Percentiles rank a stretch among this genome's conserved stretches.
Conservation (phyloP, 2,329 filamentous ascomycete species). For the Paraphaeosphaeria sporulosa region DNA sequence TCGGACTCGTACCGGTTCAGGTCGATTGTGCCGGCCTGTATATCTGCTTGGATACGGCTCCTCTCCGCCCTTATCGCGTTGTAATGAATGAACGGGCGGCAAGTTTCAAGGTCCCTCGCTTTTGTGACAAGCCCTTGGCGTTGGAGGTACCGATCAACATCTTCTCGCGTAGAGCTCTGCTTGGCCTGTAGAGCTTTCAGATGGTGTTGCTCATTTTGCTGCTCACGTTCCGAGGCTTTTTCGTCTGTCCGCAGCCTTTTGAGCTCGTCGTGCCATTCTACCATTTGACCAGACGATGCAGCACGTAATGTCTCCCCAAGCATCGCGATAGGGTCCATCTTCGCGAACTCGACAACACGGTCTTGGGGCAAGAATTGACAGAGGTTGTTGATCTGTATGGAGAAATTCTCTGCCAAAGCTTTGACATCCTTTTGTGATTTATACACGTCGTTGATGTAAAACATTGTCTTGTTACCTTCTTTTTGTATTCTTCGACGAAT, state of each 20-base stretch:
- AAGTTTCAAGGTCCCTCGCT: slow-evolving; percentile 70
- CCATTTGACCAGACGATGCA: slow-evolving; percentile 82
- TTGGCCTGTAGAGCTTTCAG: slow-evolving; percentile 74
- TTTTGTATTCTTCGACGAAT: slow-evolving; percentile 79
- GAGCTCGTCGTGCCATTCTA: slow-evolving; percentile 77
- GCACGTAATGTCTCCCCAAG: slow-evolving; percentile 87
- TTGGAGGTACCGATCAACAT: slow-evolving; percentile 84
- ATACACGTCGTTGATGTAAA: slow-evolving; percentile 74
- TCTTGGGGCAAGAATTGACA: slow-evolving; percentile 98
- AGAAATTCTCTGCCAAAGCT: slow-evolving; percentile 72
- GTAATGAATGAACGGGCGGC: slow-evolving; percentile 72
- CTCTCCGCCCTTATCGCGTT: slow-evolving; percentile 60
- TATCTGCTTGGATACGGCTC: slow-evolving; percentile 62
- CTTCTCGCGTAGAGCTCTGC: slow-evolving; percentile 76
- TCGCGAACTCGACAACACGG: slow-evolving; percentile 92
- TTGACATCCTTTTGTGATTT: slow-evolving; percentile 70
- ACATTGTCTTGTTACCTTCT: slow-evolving; percentile 83
- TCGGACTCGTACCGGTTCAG: slow-evolving; percentile 67
- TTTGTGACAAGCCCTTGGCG: slow-evolving; percentile 72
- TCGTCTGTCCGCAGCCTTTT: slow-evolving; percentile 74
- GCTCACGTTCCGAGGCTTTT: slow-evolving; percentile 67
- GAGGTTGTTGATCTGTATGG: slow-evolving; percentile 96
- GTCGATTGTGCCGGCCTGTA: slow-evolving; percentile 63
- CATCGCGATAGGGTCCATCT: slow-evolving; percentile 79
- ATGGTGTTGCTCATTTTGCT: slow-evolving; percentile 66